phyloP scores from a whole-genome alignment of 2,329 filamentous ascomycete genomes.

The Coniochaeta sp. region DNA sequence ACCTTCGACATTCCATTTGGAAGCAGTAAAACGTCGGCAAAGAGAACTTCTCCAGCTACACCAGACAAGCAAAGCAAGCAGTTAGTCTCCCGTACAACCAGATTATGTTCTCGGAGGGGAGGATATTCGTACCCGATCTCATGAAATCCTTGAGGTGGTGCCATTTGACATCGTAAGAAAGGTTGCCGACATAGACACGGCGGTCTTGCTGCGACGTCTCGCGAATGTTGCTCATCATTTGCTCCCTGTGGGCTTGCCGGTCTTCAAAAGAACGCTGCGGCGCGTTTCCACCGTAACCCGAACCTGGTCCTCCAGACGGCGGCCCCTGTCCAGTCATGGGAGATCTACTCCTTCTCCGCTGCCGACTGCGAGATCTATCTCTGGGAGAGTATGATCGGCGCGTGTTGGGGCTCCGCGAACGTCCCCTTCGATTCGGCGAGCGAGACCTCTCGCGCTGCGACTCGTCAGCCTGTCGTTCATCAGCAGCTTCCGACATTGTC shows the following conservation, averaged over 20 bases:
- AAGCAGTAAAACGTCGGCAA: conserved; percentile 98
- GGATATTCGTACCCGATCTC: conserved; percentile 77
- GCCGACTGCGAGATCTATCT: conserved; percentile 66
- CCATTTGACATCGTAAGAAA: conserved; percentile 99
- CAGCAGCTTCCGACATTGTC: neutral
- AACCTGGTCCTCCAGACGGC: conserved; percentile 61
- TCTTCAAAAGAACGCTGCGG: conserved; percentile 72
- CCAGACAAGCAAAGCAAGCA: conserved; percentile 6
- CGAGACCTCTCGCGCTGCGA: conserved; percentile 75
- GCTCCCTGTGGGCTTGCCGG: conserved; percentile 73
- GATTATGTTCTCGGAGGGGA: conserved; percentile 6
- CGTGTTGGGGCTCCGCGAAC: conserved; percentile 73
- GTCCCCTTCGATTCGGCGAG: conserved; percentile 63
- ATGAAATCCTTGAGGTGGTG: conserved; percentile 99
- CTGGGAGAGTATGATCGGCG: conserved; percentile 75
- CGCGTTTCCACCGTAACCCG: conserved; percentile 52
- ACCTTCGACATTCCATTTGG: conserved; percentile 99
- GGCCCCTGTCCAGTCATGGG: conserved; percentile 75
- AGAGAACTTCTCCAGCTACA: conserved; percentile 95
- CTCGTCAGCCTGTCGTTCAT: conserved; percentile 20
- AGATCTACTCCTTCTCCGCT: conserved; percentile 74
- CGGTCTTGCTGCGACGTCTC: conserved; percentile 98
- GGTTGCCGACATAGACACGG: conserved; percentile 97
- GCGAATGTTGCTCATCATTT: conserved; percentile 92
- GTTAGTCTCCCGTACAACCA: neutral